phyloP scores from a whole-genome alignment of 768 basidiomycete species.

The Tricholomella constricta region DNA sequence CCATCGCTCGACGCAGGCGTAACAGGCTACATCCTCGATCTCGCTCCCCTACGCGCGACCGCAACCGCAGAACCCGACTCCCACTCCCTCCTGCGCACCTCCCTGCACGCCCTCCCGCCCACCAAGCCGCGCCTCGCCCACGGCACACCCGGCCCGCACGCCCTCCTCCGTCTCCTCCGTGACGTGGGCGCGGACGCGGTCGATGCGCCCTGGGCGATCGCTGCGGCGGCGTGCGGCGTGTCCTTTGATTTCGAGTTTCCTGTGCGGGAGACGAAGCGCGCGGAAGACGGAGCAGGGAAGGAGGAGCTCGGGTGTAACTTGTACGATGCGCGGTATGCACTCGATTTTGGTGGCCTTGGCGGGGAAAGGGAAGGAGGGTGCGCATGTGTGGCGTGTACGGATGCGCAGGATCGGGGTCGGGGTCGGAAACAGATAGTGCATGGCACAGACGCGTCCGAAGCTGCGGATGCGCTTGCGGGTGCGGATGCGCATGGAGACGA shows the following conservation, averaged over 20 bases:
- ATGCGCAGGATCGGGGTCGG: slow-evolving; percentile 58
- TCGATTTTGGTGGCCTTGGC: slow-evolving; percentile 57
- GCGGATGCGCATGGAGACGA: slow-evolving; percentile 1
- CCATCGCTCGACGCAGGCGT: slow-evolving; percentile 67
- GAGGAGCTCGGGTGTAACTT: slow-evolving; percentile 62
- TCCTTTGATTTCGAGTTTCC: slow-evolving; percentile 84
- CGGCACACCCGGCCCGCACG: slow-evolving; percentile 64
- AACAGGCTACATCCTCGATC: slow-evolving; percentile 70
- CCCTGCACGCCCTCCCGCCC: slow-evolving; percentile 53
- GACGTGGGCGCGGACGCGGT: slow-evolving; percentile 76
- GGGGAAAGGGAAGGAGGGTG: background rate
- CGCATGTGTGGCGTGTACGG: slow-evolving; percentile 44
- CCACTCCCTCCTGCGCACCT: slow-evolving; percentile 53
- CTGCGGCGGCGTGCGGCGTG: slow-evolving; percentile 67
- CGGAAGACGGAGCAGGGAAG: background rate
- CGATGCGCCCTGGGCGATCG: slow-evolving; percentile 71
- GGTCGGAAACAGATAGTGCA: slow-evolving; percentile 41
- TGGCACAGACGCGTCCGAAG: slow-evolving; percentile 26
- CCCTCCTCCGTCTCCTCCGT: slow-evolving; percentile 65
- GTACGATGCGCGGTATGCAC: slow-evolving; percentile 56
- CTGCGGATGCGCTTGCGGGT: slow-evolving; percentile 2
- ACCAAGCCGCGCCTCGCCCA: slow-evolving; percentile 67
- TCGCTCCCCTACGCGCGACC: slow-evolving; percentile 47
- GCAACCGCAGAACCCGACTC: no score
- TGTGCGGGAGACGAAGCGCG: slow-evolving; percentile 15